phyloP scores from a whole-genome alignment of 352 stramenopile species.

The Phytophthora pistaciae region DNA sequence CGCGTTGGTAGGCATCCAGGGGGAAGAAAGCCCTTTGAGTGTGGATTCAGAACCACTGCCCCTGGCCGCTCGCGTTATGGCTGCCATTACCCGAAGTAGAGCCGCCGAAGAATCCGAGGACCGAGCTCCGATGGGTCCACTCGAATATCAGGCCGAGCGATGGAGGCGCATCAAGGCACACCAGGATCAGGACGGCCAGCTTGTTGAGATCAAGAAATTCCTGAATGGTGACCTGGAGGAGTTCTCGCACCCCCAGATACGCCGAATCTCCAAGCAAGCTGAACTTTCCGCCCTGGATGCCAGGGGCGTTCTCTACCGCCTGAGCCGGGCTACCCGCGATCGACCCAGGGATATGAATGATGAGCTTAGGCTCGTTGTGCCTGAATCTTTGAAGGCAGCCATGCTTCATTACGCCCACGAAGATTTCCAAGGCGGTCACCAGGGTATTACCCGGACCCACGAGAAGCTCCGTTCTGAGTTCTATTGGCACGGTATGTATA shows the following conservation, averaged over 20 bases:
- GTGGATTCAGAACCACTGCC: neutral
- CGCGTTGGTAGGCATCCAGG: neutral
- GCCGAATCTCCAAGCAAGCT: neutral
- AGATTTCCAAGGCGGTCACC: neutral
- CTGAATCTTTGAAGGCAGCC: neutral
- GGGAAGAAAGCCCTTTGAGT: neutral
- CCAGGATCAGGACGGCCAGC: neutral
- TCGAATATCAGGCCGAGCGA: constrained; percentile 6
- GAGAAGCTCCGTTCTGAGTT: neutral
- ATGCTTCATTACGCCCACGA: neutral
- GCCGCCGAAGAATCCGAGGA: neutral
- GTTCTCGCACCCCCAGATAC: neutral
- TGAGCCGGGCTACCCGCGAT: neutral
- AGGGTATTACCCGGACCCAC: neutral
- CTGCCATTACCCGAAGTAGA: neutral
- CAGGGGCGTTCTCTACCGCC: neutral
- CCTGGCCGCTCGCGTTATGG: neutral
- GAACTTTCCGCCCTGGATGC: neutral
- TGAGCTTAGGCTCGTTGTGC: neutral
- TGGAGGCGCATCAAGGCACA: constrained; percentile 6
- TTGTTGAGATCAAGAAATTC: neutral
- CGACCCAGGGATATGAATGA: neutral
- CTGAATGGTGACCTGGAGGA: constrained; percentile 1
- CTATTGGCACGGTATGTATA: neutral
- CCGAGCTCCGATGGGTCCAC: neutral